A percentile compares a stretch with the other conserved stretches of the same genome.
Evolutionary conservation across 1,284 basidiomycete genomes (phyloP).

Genomic region (Spongiforma sp.): DNA sequence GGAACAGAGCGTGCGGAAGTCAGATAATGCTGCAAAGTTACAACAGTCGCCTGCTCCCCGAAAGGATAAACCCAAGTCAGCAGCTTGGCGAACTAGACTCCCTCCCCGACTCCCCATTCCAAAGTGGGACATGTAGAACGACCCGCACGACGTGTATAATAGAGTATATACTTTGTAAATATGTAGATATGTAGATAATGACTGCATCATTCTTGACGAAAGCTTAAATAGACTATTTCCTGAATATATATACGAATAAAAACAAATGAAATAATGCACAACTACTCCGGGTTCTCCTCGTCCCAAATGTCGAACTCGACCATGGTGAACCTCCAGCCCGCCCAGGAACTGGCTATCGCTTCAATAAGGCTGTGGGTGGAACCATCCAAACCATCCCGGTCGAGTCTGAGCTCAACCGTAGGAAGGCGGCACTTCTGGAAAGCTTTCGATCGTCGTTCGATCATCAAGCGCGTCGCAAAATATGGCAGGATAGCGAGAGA

Average conservation of each 20-base stretch:
- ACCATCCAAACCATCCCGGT: no score
- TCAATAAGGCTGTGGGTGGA: no score
- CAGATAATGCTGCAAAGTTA: not conserved
- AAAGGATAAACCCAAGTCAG: slow-evolving; percentile 15
- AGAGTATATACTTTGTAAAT: not conserved
- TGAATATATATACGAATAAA: no score
- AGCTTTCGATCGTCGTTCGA: no score
- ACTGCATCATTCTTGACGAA: not conserved
- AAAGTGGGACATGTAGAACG: slow-evolving; percentile 32
- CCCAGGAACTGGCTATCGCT: no score
- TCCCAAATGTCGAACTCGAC: not conserved
- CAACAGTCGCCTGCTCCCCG: not conserved
- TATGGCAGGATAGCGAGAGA: no score
- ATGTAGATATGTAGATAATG: not conserved
- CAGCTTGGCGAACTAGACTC: slow-evolving; percentile 34
- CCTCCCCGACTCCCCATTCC: slow-evolving; percentile 36
- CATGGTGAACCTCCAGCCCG: not conserved
- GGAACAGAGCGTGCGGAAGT: not conserved
- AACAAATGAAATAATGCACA: no score
- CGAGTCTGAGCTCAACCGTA: no score
- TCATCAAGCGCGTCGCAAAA: no score
- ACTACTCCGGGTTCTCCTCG: not conserved
- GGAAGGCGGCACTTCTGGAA: no score
- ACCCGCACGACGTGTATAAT: not conserved
- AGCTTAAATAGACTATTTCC: no score